These are phyloP conservation scores for Mycena rosella DNA, from an alignment of 768 basidiomycete genomes.

Conservation along the genomic window DNA sequence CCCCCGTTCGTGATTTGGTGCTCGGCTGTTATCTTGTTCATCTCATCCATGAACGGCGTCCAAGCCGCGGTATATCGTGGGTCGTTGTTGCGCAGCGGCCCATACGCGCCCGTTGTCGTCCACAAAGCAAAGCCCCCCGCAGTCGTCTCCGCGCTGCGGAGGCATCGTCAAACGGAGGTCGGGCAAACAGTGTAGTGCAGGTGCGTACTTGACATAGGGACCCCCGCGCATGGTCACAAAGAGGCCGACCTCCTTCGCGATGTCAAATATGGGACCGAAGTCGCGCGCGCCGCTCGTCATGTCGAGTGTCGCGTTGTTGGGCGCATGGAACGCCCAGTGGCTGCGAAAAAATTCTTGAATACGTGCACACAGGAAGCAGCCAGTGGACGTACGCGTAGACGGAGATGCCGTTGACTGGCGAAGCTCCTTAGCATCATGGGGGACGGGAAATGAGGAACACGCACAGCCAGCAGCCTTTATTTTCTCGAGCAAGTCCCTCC, in stretches of 20 bases:
- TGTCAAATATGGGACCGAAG: conserved; percentile 10
- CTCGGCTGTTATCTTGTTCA: conserved; percentile 26
- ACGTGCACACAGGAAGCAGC: not conserved
- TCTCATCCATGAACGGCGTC: conserved; percentile 41
- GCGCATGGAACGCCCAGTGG: conserved; percentile 61
- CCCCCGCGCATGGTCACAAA: conserved; percentile 71
- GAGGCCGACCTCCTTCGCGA: conserved; percentile 60
- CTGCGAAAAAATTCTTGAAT: not conserved
- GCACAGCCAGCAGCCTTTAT: conserved; percentile 64
- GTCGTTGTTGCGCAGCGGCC: conserved; percentile 63
- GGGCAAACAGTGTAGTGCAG: too few species aligned
- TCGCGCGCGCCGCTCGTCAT: conserved; percentile 26
- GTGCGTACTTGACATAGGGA: conserved; percentile 30
- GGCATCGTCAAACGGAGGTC: not conserved
- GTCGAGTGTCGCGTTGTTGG: conserved; percentile 29
- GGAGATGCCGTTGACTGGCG: conserved; percentile 61
- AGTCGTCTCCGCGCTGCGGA: conserved; percentile 68
- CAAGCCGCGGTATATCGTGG: conserved; percentile 64
- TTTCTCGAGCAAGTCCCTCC: conserved; percentile 72
- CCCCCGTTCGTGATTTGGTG: conserved; percentile 32
- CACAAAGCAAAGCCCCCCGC: conserved; percentile 72
- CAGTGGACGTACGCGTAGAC: conserved; percentile 55
- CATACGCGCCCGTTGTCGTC: conserved; percentile 62
- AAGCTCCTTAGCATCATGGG: not conserved
- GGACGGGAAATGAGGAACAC: not conserved